Evolutionary conservation across 2,329 filamentous ascomycete species (phyloP), one percentile per base, ranked within the genome.

Genomic region (Hypoxylon sp.): DNA sequence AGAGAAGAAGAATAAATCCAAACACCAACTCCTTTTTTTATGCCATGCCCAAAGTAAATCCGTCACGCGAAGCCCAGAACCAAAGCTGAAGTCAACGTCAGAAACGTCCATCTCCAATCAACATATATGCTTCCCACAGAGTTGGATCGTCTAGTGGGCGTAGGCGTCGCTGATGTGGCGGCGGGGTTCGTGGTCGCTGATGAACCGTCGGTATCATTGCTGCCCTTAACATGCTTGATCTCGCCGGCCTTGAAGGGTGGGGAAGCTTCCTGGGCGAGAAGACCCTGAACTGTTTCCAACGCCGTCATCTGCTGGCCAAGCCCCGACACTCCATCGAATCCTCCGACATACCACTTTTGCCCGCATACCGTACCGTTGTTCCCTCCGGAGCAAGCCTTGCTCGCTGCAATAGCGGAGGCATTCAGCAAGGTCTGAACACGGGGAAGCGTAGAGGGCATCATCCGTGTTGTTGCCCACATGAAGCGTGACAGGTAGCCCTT

Each of bases 401-500:
- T 86, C 2, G 87, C 89, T 0, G 86, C 88, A 24, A 77, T 64
- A 32, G 87, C 85, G 1, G 85, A 85, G 1, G 82, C 73, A 4
- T 78, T 73, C 43, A 91, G 80, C 47, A 84, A 76, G 2, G 75
- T 73, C 51, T 80, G 77, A 48, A 90, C 80, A 4, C 79, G 76
- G 3, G 76, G 56, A 2, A 77, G 76, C 19, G 88, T 83, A 19
- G 81, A 82, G 8, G 88, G 86, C 61, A 87, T 80, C 77, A 89
- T 80, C 52, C 82, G 73, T 32, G 85, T 80, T 3, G 86, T 82
- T 47, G 84, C 81, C 77, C 84, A 89, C 79, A 90, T 84, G 78
- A 88, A 89, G 56, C 88, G 86, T 24, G 87, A 80, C 28, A 90
- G 80, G 73, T 88, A 89, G 44, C 83, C 88, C 77, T 92, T 92